Evolutionary conservation across 805 yeast species (phyloP), one percentile per base, ranked within the genome.

Genomic region (Grigorovia humatica): DNA sequence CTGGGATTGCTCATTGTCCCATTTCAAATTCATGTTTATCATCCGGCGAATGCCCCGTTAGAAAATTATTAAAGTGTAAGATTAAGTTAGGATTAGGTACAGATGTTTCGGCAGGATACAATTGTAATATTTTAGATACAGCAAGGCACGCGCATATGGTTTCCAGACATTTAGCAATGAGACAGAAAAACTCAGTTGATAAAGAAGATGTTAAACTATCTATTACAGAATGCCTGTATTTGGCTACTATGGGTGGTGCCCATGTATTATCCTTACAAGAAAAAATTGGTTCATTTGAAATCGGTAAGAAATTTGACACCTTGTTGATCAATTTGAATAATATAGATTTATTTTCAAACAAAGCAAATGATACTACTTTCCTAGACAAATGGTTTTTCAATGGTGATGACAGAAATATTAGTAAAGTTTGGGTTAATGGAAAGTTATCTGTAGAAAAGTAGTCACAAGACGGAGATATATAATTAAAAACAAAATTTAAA

Each of bases 231-330:
- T 91, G 82, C 1, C 68, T 91, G 17, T 88, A 77, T 64, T 73
- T 91, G 66, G 91, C 90, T 0, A 91, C 99, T 1, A 69, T 80
- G 55, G 98, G 97, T 32, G 98, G 98, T 29, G 96, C 99, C 1
- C 70, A 74, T 46, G 87, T 88, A 7, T 75, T 86, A 42, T 79
- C 79, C 8, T 62, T 88, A 63, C 77, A 71, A 1, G 64, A 74
- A 40, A 62, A 65, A 44, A 62, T 87, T 2, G 98, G 98, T 0
- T 73, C 81, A 23, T 90, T 93, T 63, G 78, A 70, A 12, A 71
- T 75, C 15, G 96, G 96, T 17, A 88, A 88, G 70, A 74, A 76
- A 57, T 93, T 86, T 72, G 99, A 91, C 66, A 81, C 81, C 1
- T 97, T 89, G 68, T 68, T 86, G 54, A 76, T 91, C 48, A 88